Base-by-base conservation (phyloP, 2,329 filamentous ascomycete species). In the Calycina herbarum region DNA sequence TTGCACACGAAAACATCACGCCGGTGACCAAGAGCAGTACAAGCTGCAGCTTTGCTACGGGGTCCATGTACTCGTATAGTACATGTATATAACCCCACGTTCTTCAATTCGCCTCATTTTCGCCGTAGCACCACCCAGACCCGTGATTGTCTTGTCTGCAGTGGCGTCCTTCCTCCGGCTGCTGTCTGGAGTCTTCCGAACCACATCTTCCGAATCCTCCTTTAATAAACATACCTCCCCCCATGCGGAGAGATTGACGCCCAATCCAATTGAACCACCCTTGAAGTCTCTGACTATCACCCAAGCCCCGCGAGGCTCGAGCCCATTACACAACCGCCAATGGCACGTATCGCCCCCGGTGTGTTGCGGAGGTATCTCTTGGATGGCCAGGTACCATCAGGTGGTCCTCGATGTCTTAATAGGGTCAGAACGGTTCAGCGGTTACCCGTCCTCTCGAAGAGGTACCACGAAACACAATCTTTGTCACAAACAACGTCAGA, bases 291-390 rank as follows among this genome's bases (percentile, higher is more conserved):
- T 42, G 60, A 15, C 45, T 24, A 11, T 51, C n/a, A 51, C 45
- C n/a, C 20, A 20, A 24, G 59, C 59, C 59, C 40, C 11, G 54
- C 64, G 31, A 59, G 29, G 31, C 56, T 60, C 42, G 38, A 54
- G 15, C 40, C 29, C 13, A 15, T 31, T 17, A 13, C 24, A 45
- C 20, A 27, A 11, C 48, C 24, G 7, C 63, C 69, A 68, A 76
- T 77, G 75, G 65, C 71, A 29, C 70, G 68, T 63, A 70, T 73
- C 27, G 51, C 72, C 29, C 66, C 72, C 29, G 61, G 48, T 33
- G 63, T 73, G 27, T 69, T 77, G 29, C 71, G 73, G n/a, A 72
- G 65, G 66, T 76, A 77, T 59, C 67, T 77, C 27, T 67, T 74
- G 40, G 67, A 69, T n/a, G 74, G 74, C 58, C 69, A 71, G 24